Conservation (phyloP, 306 rosid species). For the Malus sylvestris region DNA sequence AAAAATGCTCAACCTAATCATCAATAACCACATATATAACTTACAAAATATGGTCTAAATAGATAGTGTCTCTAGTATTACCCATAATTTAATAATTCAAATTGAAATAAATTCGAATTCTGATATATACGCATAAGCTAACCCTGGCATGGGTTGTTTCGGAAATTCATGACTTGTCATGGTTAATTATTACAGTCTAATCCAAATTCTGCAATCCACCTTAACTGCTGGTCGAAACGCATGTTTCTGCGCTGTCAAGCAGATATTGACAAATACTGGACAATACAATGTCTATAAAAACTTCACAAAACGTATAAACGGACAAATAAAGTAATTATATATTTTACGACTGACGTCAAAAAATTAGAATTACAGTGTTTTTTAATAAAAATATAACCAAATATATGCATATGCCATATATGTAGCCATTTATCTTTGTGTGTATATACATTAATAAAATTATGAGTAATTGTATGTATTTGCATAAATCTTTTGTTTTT, state of each 20-base stretch:
- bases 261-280: conserved; percentile 9
- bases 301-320: not conserved
- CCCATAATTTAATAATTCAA: not conserved
- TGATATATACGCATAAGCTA: not conserved
- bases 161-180: not conserved
- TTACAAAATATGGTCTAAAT: not conserved
- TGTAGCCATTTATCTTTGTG: not conserved
- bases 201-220: not conserved
- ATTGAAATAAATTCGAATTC: not conserved
- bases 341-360: not conserved
- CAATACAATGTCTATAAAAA: not conserved
- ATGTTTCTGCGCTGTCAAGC: not conserved
- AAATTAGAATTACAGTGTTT: not conserved
- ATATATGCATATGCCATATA: not conserved
- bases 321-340: not conserved
- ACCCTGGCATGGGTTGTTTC: not conserved
- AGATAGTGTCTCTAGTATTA: no score
- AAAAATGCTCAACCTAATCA: no score
- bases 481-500: not conserved
- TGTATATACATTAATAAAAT: not conserved
- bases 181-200: not conserved
- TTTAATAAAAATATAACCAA: conserved; percentile 17
- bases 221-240: not conserved
- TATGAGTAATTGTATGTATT: not conserved
- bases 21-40: no score